phyloP scores from a whole-genome alignment of 768 basidiomycete genomes.

The Psilocybe cyanescens region DNA sequence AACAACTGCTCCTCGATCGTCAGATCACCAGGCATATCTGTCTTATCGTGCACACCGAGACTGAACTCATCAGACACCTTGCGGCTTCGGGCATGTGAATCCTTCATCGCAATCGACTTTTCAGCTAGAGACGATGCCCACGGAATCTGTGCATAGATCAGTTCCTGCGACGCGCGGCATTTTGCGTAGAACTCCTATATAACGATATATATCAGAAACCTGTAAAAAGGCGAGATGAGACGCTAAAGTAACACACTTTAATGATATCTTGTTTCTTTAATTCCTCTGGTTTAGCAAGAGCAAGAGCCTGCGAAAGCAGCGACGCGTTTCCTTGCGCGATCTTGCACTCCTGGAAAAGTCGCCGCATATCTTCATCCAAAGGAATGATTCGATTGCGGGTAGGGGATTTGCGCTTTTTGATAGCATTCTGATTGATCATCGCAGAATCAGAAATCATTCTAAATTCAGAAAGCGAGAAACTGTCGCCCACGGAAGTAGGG shows the following conservation, averaged over 20 bases:
- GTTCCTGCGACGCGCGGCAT: slow-evolving; percentile 81
- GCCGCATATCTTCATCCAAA: slow-evolving; percentile 81
- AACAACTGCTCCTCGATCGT: slow-evolving; percentile 81
- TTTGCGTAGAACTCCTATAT: slow-evolving; percentile 81
- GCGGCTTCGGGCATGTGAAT: slow-evolving; percentile 26
- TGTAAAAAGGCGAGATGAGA: background rate
- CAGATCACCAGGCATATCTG: slow-evolving; percentile 36
- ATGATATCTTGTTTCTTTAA: slow-evolving; percentile 68
- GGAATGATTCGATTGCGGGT: slow-evolving; percentile 56
- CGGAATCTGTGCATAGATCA: slow-evolving; percentile 85
- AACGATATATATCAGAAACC: background rate
- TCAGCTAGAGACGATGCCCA: slow-evolving; percentile 90
- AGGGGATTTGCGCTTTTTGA: slow-evolving; percentile 42
- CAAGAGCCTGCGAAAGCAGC: slow-evolving; percentile 72
- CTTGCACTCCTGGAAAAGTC: slow-evolving; percentile 84
- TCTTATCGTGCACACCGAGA: slow-evolving; percentile 14
- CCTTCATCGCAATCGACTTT: slow-evolving; percentile 52
- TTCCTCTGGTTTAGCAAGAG: slow-evolving; percentile 71
- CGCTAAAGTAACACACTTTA: slow-evolving; percentile 46
- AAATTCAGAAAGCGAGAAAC: too few species aligned
- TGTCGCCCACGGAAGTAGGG: slow-evolving; percentile 24
- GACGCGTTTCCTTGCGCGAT: slow-evolving; percentile 83
- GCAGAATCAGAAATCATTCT: background rate
- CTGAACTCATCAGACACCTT: slow-evolving; percentile 21
- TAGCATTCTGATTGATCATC: slow-evolving; percentile 11